Percentiles rank a stretch among this genome's conserved stretches.
Conservation (phyloP, 768 basidiomycete genomes). For the Lactarius akahatsu region DNA sequence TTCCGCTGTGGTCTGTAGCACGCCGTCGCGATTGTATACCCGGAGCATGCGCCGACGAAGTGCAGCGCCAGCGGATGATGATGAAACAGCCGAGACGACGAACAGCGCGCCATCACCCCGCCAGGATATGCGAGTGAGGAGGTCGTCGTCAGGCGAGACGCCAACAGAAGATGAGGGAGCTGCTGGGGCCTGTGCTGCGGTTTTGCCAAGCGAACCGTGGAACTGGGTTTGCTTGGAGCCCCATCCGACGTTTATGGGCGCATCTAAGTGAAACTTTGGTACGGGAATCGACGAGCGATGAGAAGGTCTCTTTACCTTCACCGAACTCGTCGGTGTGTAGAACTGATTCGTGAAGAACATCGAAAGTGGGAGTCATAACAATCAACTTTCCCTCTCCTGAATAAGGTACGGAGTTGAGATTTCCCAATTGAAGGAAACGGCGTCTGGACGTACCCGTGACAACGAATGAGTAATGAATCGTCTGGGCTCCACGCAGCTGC, state of each 20-base stretch:
- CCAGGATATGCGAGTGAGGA: conserved; percentile 78
- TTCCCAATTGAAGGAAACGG: not conserved
- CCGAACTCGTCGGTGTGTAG: conserved; percentile 79
- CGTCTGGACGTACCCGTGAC: conserved; percentile 59
- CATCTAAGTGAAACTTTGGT: conserved; percentile 48
- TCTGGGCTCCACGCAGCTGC: conserved; percentile 92
- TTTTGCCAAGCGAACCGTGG: conserved; percentile 91
- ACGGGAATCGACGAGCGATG: not conserved
- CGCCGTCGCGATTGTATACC: conserved; percentile 72
- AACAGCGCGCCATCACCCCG: conserved; percentile 92
- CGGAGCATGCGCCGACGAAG: conserved; percentile 58
- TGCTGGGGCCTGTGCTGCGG: conserved; percentile 57
- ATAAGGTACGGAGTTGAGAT: conserved; percentile 1
- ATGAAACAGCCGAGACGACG: conserved; percentile 55
- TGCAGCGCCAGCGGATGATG: conserved; percentile 31
- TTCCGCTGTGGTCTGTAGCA: conserved; percentile 83
- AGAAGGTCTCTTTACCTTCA: conserved; percentile 53
- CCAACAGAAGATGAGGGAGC: conserved; percentile 44
- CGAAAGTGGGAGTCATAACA: conserved; percentile 86
- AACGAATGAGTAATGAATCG: conserved; percentile 77
- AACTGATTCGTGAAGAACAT: conserved; percentile 77
- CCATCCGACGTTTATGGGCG: conserved; percentile 96
- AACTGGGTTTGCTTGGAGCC: conserved; percentile 97
- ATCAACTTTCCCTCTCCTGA: conserved; percentile 76
- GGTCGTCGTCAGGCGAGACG: conserved; percentile 70